A percentile compares a stretch with the other conserved stretches of the same genome.
Conservation (phyloP, 2,329 filamentous ascomycete species). For the Claviceps digitariae region DNA sequence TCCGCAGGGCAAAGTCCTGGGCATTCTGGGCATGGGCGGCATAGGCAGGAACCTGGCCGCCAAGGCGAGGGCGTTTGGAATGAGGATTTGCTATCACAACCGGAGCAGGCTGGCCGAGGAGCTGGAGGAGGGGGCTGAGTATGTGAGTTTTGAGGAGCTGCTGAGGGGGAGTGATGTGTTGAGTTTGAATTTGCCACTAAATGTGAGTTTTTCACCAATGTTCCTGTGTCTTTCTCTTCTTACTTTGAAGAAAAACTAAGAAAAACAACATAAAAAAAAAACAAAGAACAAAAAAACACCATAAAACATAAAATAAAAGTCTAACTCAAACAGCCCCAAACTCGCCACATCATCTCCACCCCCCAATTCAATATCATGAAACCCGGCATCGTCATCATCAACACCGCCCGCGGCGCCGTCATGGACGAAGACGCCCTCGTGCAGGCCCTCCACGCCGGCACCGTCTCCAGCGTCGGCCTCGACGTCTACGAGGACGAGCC, state of each 20-base stretch:
- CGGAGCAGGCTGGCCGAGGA: slow-evolving; percentile 45
- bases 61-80: slow-evolving; percentile 63
- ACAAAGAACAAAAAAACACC: not conserved
- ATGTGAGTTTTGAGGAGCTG: slow-evolving; percentile 62
- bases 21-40: slow-evolving; percentile 76
- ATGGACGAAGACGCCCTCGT: slow-evolving; percentile 74
- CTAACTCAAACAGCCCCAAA: slow-evolving; percentile 33
- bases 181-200: slow-evolving; percentile 68
- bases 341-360: slow-evolving; percentile 61
- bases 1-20: slow-evolving; percentile 63
- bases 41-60: slow-evolving; percentile 66
- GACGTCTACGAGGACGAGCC: slow-evolving; percentile 81
- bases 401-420: slow-evolving; percentile 70
- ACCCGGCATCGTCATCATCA: slow-evolving; percentile 60
- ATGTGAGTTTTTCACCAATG: slow-evolving; percentile 39
- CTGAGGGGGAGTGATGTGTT: slow-evolving; percentile 59
- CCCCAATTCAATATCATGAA: slow-evolving; percentile 67
- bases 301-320: not conserved
- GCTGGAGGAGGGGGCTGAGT: slow-evolving; percentile 44
- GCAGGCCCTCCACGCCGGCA: slow-evolving; percentile 53
- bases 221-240: not conserved
- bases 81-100: slow-evolving; percentile 65
- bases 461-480: slow-evolving; percentile 57
- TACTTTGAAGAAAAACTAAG: not conserved
- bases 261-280: not conserved